Conservation (phyloP, 768 basidiomycete species). For the Russula virescens region DNA sequence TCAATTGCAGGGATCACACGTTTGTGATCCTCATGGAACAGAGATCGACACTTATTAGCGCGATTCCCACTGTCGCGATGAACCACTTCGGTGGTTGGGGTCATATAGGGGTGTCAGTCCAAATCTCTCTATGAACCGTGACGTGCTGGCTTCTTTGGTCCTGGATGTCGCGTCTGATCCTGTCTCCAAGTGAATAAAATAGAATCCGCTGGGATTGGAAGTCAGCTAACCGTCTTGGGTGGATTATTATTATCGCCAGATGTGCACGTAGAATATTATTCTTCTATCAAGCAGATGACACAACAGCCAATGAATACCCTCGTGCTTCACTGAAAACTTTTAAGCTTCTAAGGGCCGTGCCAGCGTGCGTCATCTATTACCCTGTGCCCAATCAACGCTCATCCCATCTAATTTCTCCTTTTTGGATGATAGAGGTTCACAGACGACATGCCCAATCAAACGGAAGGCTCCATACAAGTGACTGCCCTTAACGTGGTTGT, state of each 20-base stretch:
- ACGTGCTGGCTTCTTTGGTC: not conserved
- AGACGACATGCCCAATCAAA: not conserved
- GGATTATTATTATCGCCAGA: not conserved
- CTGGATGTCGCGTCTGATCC: not conserved
- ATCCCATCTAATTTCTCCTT: conserved; percentile 5
- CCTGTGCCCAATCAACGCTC: not conserved
- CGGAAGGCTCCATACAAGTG: not conserved
- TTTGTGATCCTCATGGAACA: too few species aligned
- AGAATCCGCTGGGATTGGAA: too few species aligned
- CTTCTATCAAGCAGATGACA: not conserved
- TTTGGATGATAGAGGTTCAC: not conserved
- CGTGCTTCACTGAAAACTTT: too few species aligned
- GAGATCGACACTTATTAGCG: too few species aligned
- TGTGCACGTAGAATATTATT: not conserved
- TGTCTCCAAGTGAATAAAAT: not conserved
- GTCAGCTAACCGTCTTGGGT: not conserved
- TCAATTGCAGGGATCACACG: too few species aligned
- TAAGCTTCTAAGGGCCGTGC: not conserved
- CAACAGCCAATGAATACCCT: not conserved
- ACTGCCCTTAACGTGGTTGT: not conserved
- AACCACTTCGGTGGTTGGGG: not conserved
- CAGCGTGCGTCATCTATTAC: not conserved
- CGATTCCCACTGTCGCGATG: not conserved
- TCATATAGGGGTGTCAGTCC: not conserved
- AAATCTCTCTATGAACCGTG: not conserved